A percentile compares a stretch with the other conserved stretches of the same genome.
These are phyloP conservation scores for Desmodesmus armatus DNA, from an alignment of 139 green algal species.

Conservation along the genomic window DNA sequence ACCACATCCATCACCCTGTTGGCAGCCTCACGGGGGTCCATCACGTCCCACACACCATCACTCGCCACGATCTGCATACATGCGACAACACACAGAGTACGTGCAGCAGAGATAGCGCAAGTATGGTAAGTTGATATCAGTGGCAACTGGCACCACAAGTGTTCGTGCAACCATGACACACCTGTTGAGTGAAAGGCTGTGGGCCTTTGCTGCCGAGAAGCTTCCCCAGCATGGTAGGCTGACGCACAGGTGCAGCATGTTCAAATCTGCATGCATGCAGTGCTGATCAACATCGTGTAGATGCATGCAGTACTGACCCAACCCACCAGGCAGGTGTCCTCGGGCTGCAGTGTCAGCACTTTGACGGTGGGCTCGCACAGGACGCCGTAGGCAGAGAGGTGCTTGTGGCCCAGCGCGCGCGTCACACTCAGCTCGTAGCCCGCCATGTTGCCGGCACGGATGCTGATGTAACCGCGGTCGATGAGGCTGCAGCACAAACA, in stretches of 20 bases:
- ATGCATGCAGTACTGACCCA: neutral
- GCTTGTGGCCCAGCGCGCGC: slow-evolving; percentile 69
- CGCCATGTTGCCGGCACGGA: slow-evolving; percentile 55
- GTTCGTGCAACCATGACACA: too few relatives aligned
- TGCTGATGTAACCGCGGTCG: slow-evolving; percentile 65
- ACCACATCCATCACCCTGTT: slow-evolving; percentile 64
- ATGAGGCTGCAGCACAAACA: slow-evolving; percentile 11
- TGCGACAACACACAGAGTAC: neutral
- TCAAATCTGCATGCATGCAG: too few relatives aligned
- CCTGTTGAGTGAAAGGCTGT: too few relatives aligned
- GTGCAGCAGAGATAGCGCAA: neutral
- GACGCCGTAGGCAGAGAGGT: slow-evolving; percentile 56
- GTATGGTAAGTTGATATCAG: too few relatives aligned
- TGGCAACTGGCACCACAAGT: neutral
- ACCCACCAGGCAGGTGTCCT: slow-evolving; percentile 66
- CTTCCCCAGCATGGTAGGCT: too few relatives aligned
- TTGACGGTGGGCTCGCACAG: slow-evolving; percentile 51
- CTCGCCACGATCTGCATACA: slow-evolving; percentile 68
- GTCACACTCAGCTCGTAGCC: slow-evolving; percentile 79
- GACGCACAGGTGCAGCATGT: too few relatives aligned
- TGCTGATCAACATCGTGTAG: too few relatives aligned
- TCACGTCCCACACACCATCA: slow-evolving; percentile 78
- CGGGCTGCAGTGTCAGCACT: slow-evolving; percentile 25
- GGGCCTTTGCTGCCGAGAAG: too few relatives aligned
- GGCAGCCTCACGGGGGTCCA: slow-evolving; percentile 59